These are phyloP conservation scores for Trichoderma pleuroti DNA, from an alignment of 2,329 filamentous ascomycete genomes.

Conservation along the genomic window DNA sequence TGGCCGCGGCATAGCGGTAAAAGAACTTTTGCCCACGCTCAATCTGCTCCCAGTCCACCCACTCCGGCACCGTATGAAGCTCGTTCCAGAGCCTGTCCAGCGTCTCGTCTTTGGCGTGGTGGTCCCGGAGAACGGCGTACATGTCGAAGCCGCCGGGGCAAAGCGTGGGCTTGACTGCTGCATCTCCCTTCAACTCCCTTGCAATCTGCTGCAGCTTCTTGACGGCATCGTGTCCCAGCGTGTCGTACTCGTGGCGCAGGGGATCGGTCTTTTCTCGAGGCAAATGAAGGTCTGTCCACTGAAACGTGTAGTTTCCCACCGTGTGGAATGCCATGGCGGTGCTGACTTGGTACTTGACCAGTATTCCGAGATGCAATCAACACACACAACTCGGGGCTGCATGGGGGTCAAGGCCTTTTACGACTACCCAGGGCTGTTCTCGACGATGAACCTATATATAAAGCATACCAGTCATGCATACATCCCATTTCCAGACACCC, in stretches of 20 bases:
- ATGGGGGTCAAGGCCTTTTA: background rate
- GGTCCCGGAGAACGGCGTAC: conserved; percentile 13
- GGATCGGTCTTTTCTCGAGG: conserved; percentile 18
- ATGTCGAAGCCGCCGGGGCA: conserved; percentile 1
- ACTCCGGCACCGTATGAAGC: conserved; percentile 56
- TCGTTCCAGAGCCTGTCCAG: conserved; percentile 51
- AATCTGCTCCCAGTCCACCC: conserved; percentile 67
- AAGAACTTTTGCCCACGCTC: conserved; percentile 58
- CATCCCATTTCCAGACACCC: background rate
- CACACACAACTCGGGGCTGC: background rate
- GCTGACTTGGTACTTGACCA: background rate
- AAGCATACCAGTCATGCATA: background rate
- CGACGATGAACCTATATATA: background rate
- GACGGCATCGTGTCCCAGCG: conserved; percentile 21
- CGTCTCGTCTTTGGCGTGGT: conserved; percentile 27
- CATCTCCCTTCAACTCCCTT: conserved; percentile 12
- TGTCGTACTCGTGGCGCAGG: conserved; percentile 23
- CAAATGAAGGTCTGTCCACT: conserved; percentile 24
- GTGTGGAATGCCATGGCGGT: conserved; percentile 11
- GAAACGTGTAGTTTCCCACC: conserved; percentile 23
- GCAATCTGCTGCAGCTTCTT: conserved; percentile 21
- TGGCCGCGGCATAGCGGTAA: conserved; percentile 63
- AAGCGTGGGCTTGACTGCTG: background rate
- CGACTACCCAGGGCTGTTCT: background rate
- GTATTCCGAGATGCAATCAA: background rate